Evolutionary conservation across 371 early-diverging fungal species (phyloP), one percentile per base, ranked within the genome.

Genomic region (Quaeritorhiza haematococci): DNA sequence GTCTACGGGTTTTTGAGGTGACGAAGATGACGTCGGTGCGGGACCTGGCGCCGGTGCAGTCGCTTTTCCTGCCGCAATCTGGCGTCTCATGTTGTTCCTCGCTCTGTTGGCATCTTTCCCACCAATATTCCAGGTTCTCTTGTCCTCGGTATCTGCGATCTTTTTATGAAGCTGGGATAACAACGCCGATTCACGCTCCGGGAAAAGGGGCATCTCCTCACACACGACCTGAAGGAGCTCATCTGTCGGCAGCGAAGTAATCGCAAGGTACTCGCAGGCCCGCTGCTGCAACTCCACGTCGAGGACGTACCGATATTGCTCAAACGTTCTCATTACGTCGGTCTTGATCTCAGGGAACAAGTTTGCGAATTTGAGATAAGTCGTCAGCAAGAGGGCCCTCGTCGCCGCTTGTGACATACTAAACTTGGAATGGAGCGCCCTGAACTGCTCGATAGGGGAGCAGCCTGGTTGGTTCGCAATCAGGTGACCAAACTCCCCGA

Each of bases 171-270:
- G 64, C 30, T 88, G 73, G 3, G 81, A 74, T 29, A 96, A 60
- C 34, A 98, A 67, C 0, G 93, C 89, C 0, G 94, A 94, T 67
- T 94, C 93, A 19, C 93, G 84, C 64, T 93, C 93, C 0, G 93
- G 92, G 79, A 90, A 95, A 23, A 91, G 92, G 24, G 97, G 97
- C 93, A 97, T 94, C 64, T 95, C 94, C 55, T 95, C 97, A 62
- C 94, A 95, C 23, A 94, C 89, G 0, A 88, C 86, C 44, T 90
- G 90, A 6, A 98, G 64, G 53, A 97, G 72, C n/a, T 90, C 92
- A 21, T 92, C 93, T 17, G 84, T 82, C 2, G 89, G 85, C 74
- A 87, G 73, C 0, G 84, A 87, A 10, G 86, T 85, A 42, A 98
- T 76, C 1, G 92, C 82, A 44, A 93, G 80, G 72, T 97, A 98